Evolutionary conservation across 2,329 filamentous ascomycete genomes (phyloP).

Genomic region (Sarocladium brachiariae): DNA sequence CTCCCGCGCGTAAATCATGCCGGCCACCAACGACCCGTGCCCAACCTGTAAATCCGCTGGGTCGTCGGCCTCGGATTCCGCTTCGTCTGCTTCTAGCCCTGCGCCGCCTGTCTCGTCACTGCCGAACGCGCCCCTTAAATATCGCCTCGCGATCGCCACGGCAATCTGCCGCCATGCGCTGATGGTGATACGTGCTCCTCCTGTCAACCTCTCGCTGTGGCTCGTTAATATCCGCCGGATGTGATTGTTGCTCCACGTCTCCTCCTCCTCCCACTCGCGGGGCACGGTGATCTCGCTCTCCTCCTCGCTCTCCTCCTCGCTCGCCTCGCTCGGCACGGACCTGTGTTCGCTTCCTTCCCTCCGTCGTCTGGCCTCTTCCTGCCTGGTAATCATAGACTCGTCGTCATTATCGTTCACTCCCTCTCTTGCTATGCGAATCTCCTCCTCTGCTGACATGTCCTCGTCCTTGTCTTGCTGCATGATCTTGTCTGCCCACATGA

Average conservation of each 20-base stretch:
- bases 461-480: background rate
- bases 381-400: background rate
- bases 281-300: background rate
- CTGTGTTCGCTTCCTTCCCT: background rate
- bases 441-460: background rate
- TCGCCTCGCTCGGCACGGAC: background rate
- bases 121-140: constrained; percentile 1
- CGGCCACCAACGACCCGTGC: constrained; percentile 9
- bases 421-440: background rate
- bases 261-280: background rate
- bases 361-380: no score
- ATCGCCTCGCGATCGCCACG: constrained; percentile 11
- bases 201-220: background rate
- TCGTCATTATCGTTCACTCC: background rate
- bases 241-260: background rate
- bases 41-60: constrained; percentile 9
- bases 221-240: background rate
- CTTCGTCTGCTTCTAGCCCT: background rate
- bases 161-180: constrained; percentile 1
- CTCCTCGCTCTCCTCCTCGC: background rate
- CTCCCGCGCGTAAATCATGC: constrained; percentile 11
- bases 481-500: background rate
- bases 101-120: background rate
- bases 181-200: background rate
- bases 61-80: background rate